Percentiles rank a stretch among this genome's conserved stretches.
Evolutionary conservation across 495 filamentous ascomycete species (phyloP).

Genomic region (Hypoxylon intermedium): DNA sequence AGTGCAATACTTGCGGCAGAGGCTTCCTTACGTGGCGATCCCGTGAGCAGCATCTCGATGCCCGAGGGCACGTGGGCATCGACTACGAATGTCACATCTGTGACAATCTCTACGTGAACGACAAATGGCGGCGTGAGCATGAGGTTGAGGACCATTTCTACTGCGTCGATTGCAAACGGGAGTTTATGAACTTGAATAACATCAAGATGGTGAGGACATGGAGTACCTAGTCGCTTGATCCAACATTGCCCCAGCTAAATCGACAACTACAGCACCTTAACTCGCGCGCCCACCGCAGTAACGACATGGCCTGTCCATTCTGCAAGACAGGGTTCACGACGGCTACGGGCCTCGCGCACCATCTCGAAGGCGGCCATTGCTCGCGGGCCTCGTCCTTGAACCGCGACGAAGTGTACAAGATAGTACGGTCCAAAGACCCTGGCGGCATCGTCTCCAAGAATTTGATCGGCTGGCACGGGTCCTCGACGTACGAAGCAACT

Average conservation of each 20-base stretch:
- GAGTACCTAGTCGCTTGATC: too few species aligned
- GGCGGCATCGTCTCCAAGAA: slow-evolving; percentile 45
- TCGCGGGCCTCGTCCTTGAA: slow-evolving; percentile 21
- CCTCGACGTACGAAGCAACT: slow-evolving; percentile 29
- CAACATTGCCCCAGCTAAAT: not conserved
- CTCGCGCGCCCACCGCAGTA: slow-evolving; percentile 40
- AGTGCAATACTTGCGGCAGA: slow-evolving; percentile 36
- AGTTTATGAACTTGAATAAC: slow-evolving; percentile 40
- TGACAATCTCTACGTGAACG: slow-evolving; percentile 1
- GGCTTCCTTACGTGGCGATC: slow-evolving; percentile 22
- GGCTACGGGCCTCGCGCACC: slow-evolving; percentile 44
- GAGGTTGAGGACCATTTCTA: slow-evolving; percentile 35
- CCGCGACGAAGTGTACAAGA: slow-evolving; percentile 42
- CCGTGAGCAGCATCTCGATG: slow-evolving; percentile 35
- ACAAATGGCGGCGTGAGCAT: slow-evolving; percentile 13
- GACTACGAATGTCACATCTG: slow-evolving; percentile 36
- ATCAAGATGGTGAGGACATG: slow-evolving; percentile 37
- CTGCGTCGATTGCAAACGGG: slow-evolving; percentile 40
- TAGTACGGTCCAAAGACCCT: slow-evolving; percentile 44
- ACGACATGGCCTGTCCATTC: slow-evolving; percentile 41
- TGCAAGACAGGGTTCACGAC: slow-evolving; percentile 37
- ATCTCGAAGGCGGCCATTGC: slow-evolving; percentile 42
- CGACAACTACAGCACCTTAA: slow-evolving; percentile 34
- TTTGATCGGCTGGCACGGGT: slow-evolving; percentile 39
- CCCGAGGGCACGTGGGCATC: slow-evolving; percentile 21